Conservation (phyloP, 2,329 filamentous ascomycete genomes). For the Alternaria brassicicola region DNA sequence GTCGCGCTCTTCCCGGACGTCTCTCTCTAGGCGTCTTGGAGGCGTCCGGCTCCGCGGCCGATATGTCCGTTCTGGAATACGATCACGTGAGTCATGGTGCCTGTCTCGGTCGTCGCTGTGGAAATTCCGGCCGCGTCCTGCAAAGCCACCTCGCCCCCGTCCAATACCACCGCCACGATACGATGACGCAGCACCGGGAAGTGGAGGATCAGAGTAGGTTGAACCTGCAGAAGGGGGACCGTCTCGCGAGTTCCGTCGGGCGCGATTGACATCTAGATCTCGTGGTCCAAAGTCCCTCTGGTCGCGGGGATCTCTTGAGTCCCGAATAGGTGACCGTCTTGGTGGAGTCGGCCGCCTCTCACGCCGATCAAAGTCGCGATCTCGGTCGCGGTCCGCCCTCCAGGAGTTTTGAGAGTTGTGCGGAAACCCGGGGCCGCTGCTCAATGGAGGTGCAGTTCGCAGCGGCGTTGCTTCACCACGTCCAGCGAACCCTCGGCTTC, state of each 20-base stretch:
- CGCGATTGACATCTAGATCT: slow-evolving; percentile 70
- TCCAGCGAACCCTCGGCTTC: slow-evolving; percentile 65
- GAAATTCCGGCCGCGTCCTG: slow-evolving; percentile 54
- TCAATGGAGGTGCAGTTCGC: slow-evolving; percentile 62
- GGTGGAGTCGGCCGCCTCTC: slow-evolving; percentile 67
- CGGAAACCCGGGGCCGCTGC: slow-evolving; percentile 28
- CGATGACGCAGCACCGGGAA: slow-evolving; percentile 62
- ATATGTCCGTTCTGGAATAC: slow-evolving; percentile 54
- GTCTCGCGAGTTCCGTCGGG: slow-evolving; percentile 72
- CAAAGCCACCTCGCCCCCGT: slow-evolving; percentile 57
- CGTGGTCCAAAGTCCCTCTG: slow-evolving; percentile 66
- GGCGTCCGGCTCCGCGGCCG: slow-evolving; percentile 69
- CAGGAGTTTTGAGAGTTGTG: slow-evolving; percentile 56
- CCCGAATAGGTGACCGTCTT: slow-evolving; percentile 67
- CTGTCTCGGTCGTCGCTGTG: slow-evolving; percentile 57
- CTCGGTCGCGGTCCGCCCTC: slow-evolving; percentile 58
- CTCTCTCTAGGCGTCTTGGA: slow-evolving; percentile 59
- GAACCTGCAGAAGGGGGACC: slow-evolving; percentile 75
- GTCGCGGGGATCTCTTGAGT: slow-evolving; percentile 63
- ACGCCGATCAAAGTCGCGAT: slow-evolving; percentile 61
- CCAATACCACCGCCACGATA: slow-evolving; percentile 61
- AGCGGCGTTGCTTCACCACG: slow-evolving; percentile 66
- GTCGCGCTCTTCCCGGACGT: slow-evolving; percentile 49
- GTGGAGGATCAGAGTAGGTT: slow-evolving; percentile 67
- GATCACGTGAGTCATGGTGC: slow-evolving; percentile 52